A percentile compares a stretch with the other conserved stretches of the same genome.
Conservation (phyloP, 2,329 filamentous ascomycete genomes). For the Penicillium sp. region DNA sequence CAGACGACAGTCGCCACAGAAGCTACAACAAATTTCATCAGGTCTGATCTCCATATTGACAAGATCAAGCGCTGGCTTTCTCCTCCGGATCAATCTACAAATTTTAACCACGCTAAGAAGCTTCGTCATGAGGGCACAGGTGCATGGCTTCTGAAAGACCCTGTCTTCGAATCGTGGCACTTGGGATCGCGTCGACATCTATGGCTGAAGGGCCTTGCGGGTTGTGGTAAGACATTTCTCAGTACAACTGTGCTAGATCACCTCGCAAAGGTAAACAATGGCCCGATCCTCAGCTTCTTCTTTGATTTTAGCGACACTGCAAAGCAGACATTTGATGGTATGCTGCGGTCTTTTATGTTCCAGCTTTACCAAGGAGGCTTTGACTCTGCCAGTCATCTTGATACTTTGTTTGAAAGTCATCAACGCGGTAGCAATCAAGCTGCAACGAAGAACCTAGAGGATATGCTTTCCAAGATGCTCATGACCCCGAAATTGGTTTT, state of each 20-base stretch:
- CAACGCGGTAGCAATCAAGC: conserved; percentile 2
- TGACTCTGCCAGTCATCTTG: neutral
- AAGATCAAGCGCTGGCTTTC: conserved; percentile 9
- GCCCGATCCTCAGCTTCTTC: conserved; percentile 10
- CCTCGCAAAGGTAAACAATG: neutral
- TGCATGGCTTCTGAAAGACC: conserved; percentile 6
- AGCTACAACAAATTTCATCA: conserved; percentile 7
- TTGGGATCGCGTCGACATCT: neutral
- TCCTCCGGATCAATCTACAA: conserved; percentile 6
- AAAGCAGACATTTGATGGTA: conserved; percentile 5
- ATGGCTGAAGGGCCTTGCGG: conserved; percentile 8
- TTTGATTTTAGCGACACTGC: conserved; percentile 8
- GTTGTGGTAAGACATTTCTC: conserved; percentile 13
- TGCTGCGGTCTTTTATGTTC: conserved; percentile 5
- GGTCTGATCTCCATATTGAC: neutral
- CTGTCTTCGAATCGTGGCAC: conserved; percentile 6
- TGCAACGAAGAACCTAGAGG: conserved; percentile 11
- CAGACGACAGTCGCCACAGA: conserved; percentile 2
- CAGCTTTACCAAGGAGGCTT: conserved; percentile 5
- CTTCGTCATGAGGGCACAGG: conserved; percentile 9
- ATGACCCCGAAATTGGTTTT: neutral
- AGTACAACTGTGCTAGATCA: conserved; percentile 9
- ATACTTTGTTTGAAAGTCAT: neutral
- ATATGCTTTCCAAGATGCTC: conserved; percentile 9
- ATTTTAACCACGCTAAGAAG: neutral